Percentiles rank a stretch among this genome's conserved stretches.
These are phyloP conservation scores for Erigeron philadelphicus DNA, from an alignment of 140 eudicot genomes.

Conservation along the genomic window DNA sequence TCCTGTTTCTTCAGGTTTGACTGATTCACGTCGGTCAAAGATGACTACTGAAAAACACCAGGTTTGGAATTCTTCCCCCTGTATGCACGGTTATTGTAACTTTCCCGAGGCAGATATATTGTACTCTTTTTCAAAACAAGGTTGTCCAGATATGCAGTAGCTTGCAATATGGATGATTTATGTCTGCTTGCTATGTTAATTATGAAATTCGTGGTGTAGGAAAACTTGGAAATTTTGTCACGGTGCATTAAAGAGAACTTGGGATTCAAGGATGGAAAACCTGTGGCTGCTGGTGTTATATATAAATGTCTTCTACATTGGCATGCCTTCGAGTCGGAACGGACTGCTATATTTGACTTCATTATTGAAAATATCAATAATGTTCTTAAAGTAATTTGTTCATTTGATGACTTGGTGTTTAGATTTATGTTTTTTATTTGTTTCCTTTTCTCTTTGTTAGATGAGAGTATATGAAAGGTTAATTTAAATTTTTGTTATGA, in stretches of 20 bases:
- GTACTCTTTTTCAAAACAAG: conserved; percentile 2
- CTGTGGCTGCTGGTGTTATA: conserved; percentile 90
- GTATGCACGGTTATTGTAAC: not conserved
- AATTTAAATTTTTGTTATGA: not conserved
- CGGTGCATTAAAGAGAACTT: conserved; percentile 74
- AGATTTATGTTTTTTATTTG: not conserved
- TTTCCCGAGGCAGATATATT: not conserved
- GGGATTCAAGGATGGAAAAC: conserved; percentile 93
- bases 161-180: conserved; percentile 9
- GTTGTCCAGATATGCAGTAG: not conserved
- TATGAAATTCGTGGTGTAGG: conserved; percentile 40
- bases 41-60: conserved; percentile 74
- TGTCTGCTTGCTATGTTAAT: not conserved
- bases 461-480: no score
- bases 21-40: conserved; percentile 77
- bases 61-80: conserved; percentile 35
- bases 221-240: conserved; percentile 63
- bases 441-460: not conserved
- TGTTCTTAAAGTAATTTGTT: conserved; percentile 58
- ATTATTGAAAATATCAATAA: conserved; percentile 77
- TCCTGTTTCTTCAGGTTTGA: conserved; percentile 62
- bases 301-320: conserved; percentile 90
- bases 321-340: conserved; percentile 94
- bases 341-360: conserved; percentile 85
- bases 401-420: conserved; percentile 5